Evolutionary conservation across 768 basidiomycete species (phyloP), one percentile per base, ranked within the genome.

Genomic region (Lentinula raphanica): DNA sequence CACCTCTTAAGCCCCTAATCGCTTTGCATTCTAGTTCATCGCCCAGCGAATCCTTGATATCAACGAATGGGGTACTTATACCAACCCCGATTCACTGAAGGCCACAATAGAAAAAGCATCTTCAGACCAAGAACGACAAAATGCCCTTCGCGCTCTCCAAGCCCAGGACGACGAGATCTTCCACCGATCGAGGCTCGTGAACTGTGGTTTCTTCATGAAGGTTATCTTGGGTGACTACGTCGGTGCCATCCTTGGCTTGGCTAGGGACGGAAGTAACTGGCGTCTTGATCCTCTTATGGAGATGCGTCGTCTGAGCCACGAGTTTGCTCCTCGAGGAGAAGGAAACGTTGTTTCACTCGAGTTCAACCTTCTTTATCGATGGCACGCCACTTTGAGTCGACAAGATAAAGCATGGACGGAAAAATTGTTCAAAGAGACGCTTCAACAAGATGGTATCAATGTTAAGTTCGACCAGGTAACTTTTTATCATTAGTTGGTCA

Each of bases 331-430:
- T 36, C 79, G 83, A 9, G 91, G 90, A 36, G 73, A 85, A 66
- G 91, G 91, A 50, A 92, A 92, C 64, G 84, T 82, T 36, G 82
- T 84, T 58, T 89, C 90, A 0, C 67, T 90, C 32, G 91, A 92
- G 70, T 92, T 92, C 74, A 91, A 82, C 62, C 71, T 82, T 2
- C 68, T 82, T 7, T 60, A 46, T 6, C 56, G 77, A 75, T 87
- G 85, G 86, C 86, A 88, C 59, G 72, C 86, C 3, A 76, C 79
- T 1, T 64, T 80, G 3, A 79, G 79, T 17, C 69, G 72, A 44
- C 59, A 66, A 17, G 86, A 87, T 62, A 74, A 76, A 17, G 64
- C 72, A 54, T 85, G 84, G 82, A 76, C 82, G 0, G 75, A 83
- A 46, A 66, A 64, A 4, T 40, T 73, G 5, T 82, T 88, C 67